Base-by-base conservation (phyloP, 1,284 basidiomycete species). In the Butyriboletus appendiculatus region DNA sequence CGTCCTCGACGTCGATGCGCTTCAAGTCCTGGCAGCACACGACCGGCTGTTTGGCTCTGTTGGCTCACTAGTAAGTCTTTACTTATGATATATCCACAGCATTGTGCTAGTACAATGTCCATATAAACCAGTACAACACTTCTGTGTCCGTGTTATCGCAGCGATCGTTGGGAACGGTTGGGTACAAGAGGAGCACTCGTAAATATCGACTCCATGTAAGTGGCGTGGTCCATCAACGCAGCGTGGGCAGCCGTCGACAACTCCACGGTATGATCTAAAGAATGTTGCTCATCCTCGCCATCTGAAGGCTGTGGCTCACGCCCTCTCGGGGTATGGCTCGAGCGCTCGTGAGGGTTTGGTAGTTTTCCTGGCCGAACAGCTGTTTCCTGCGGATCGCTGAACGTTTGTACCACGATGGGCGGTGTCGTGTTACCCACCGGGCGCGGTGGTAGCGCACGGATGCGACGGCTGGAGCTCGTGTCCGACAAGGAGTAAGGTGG, bases 361-460 rank as follows among this genome's bases (percentile, higher is more conserved):
- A 60, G 45, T 32, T 20, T 26, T 43, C 8, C 37, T 1, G 35
- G 46, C 15, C 1, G 34, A 15, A 26, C 44, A 18, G 18, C 24
- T 8, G 22, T 38, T 16, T 50, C 50, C 16, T 22, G 41, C 1
- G 41, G 35, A 16, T 22, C 42, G n/a, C 12, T 39, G 9, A 44
- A n/a, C 8, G 40, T 26, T 11, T 48, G 44, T 37, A 38, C 22
- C 12, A 46, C 33, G 15, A 22, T 34, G 20, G 48, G 39, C 15
- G 48, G 41, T 11, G 35, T 28, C 11, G 14, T 5, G 38, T 35
- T 48, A 34, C 18, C 42, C 16, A 33, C 54, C 2, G 69, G 67
- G 37, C 62, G 67, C 4, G 68, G 68, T 22, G 70, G 70, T 28
- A 73, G 58, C 24, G 69, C 65, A 34, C 67, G 68, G 41, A 72